Evolutionary conservation across 257 asterid species (phyloP).

Genomic region (Jasminum sambac): DNA sequence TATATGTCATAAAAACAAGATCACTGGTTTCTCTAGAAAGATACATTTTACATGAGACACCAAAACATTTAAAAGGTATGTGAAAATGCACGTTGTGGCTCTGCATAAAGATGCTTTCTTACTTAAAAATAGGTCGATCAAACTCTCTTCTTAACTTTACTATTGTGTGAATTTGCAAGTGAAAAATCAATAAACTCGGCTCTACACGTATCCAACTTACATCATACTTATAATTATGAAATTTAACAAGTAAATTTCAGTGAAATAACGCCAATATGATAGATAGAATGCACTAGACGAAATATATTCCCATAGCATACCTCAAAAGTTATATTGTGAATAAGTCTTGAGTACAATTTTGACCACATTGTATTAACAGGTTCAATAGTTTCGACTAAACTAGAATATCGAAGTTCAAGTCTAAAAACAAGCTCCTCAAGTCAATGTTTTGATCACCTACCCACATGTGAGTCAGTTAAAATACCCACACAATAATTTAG

Average conservation of each 20-base stretch:
- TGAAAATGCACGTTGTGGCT: neutral
- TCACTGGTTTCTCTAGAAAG: neutral
- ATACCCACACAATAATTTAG: too few relatives aligned
- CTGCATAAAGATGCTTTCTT: neutral
- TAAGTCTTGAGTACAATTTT: conserved; percentile 2
- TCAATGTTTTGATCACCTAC: too few relatives aligned
- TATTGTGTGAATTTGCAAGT: neutral
- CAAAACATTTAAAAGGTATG: neutral
- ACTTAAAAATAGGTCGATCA: neutral
- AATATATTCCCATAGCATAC: neutral
- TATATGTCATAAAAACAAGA: neutral
- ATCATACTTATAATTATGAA: neutral
- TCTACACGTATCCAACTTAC: neutral
- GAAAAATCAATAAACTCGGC: neutral
- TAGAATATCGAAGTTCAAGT: neutral
- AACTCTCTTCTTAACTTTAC: neutral
- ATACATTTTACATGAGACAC: neutral
- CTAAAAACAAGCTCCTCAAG: neutral
- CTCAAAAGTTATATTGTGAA: neutral
- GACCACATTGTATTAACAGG: neutral
- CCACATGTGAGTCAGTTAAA: too few relatives aligned
- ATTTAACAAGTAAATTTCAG: neutral
- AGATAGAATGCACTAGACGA: neutral
- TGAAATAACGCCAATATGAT: neutral
- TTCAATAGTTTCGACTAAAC: neutral